Evolutionary conservation across 2,329 filamentous ascomycete species (phyloP), one percentile per base, ranked within the genome.

Genomic region (Fulvia fulva): DNA sequence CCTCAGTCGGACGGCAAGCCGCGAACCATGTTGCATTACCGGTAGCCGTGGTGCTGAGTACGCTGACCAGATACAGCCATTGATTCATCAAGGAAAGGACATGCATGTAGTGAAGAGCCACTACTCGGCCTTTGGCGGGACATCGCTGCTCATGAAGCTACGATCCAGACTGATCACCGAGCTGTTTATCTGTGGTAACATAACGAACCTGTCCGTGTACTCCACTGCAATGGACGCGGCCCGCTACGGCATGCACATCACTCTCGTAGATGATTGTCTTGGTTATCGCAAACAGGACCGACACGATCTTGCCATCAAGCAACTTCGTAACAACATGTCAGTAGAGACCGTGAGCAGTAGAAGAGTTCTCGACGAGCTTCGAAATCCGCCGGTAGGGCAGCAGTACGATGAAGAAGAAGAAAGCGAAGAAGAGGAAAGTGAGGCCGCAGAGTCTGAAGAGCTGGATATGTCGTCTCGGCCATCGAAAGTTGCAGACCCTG

Each of bases 161-260:
- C 85, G 92, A n/a, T 86, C 86, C n/a, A 89, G 87, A 63, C 87
- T 97, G 65, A 85, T 96, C 58, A 96, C 91, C 1, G 89, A 97
- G 68, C 78, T 99, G 12, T 97, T 89, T 74, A 83, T 97, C 23
- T 95, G 90, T 68, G 94, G 94, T 22, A 88, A 89, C 46, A 81
- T 96, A 51, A 90, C 88, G 45, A 97, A 97, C 68, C 79, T 95
- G 34, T 92, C 91, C 30, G 87, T 97, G 49, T 91, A 94, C 70
- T 93, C 94, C 7, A 97, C 93, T 0, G 91, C 91, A 3, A 81
- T 96, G 62, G 94, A 97, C 70, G 94, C 93, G 11, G 92, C 90
- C 1, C 84, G 88, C 21, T 89, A 97, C 73, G 94, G 92, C 4
- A 86, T 96, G 68, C 81, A 85, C n/a, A 90, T 97, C 68, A 94